Base-by-base conservation (phyloP, 169 alveolate species). In the Cryptosporidium sp. region DNA sequence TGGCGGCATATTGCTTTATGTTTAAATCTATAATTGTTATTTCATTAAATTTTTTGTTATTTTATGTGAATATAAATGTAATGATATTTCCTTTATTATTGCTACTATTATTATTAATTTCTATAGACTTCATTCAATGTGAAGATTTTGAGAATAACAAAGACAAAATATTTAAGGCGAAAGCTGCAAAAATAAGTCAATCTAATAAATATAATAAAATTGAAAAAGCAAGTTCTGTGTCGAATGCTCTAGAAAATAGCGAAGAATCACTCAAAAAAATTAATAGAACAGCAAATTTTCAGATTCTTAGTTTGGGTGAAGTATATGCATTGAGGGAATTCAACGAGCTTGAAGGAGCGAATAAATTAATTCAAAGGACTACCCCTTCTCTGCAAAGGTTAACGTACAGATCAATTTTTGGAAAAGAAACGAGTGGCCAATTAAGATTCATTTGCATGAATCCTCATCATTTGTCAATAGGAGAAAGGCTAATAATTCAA, bases 401-500 rank as follows among this genome's bases (percentile, higher is more conserved):
- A 33, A 65, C 72, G 14, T 65, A 65, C 2, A n/a, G 33, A 1
- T 3, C 52, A 5, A n/a, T 65, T 65, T 18, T 65, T 35, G 6
- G 1, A 31, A 31, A n/a, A 21, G 8, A 21, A 31, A 0, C 3
- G 7, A n/a, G 1, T 21, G 8, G 10, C 14, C 14, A 65, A 0
- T 31, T 8, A 37, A 37, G 9, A 31, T 4, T 10, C 5, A 0
- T 33, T 7, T 2, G 2, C 12, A 8, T 3, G 3, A 31, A 65
- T 33, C 0, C 23, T 10, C 42, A 0, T 21, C 42, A 35, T 21
- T 16, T 51, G 12, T 29, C 69, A 71, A 23, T 71, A 14, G 61
- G 52, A 14, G 72, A 73, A 56, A 73, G 86, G 29, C 7, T 73
- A 26, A 21, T 53, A 8, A 35, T 56, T 18, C 86, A 73, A 23